Evolutionary conservation across 352 stramenopile genomes (phyloP).

Genomic region (Globisporangium cystogenes): DNA sequence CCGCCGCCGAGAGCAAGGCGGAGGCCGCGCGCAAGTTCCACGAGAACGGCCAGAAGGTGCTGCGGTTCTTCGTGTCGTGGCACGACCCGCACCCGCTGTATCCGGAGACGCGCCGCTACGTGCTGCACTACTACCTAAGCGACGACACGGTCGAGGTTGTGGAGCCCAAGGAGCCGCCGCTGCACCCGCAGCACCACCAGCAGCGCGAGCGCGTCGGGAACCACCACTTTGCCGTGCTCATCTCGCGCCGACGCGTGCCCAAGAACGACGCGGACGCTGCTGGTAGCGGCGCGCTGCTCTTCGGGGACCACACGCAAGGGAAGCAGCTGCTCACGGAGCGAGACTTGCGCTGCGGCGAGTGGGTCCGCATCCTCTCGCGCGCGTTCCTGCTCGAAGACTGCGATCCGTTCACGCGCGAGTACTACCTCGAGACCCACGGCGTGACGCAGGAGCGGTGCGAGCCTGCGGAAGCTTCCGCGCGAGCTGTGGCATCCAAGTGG

Average conservation of each 20-base stretch:
- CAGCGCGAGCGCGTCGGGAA: conserved; percentile 36
- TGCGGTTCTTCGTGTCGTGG: conserved; percentile 91
- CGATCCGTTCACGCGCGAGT: conserved; percentile 88
- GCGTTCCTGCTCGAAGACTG: conserved; percentile 89
- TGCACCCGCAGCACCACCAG: conserved; percentile 23
- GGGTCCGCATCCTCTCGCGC: conserved; percentile 79
- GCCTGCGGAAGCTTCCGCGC: conserved; percentile 3
- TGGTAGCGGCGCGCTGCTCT: conserved; percentile 1
- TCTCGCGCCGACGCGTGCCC: conserved; percentile 69
- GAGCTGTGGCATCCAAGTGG: conserved; percentile 33
- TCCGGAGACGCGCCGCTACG: conserved; percentile 82
- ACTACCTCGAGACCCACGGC: conserved; percentile 80
- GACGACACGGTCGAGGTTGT: conserved; percentile 92
- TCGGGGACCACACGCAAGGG: conserved; percentile 3
- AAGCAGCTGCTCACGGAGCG: conserved; percentile 43
- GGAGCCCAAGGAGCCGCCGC: conserved; percentile 41
- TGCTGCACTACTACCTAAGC: conserved; percentile 90
- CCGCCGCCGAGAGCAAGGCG: conserved; percentile 24
- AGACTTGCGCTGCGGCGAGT: conserved; percentile 83
- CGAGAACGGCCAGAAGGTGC: conserved; percentile 76
- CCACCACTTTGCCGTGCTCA: conserved; percentile 73
- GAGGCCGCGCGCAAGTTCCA: conserved; percentile 69
- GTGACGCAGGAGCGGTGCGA: conserved; percentile 72
- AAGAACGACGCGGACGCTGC: conserved; percentile 22
- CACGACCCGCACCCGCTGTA: conserved; percentile 88